Evolutionary conservation across 129 eudicot genomes (phyloP).

Genomic region (Flaveria ramosissima): DNA sequence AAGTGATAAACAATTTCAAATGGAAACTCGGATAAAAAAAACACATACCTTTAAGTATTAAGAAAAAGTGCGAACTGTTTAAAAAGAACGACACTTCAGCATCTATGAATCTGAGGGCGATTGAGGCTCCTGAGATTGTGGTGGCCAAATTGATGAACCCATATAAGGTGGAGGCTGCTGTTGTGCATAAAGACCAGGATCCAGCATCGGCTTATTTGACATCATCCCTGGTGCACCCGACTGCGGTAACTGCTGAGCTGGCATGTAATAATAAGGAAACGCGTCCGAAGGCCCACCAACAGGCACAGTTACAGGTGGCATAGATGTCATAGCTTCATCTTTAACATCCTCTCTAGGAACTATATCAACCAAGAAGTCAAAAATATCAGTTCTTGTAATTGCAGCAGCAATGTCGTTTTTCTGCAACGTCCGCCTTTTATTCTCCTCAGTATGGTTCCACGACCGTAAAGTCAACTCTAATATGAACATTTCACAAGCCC

Average conservation of each 20-base stretch:
- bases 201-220: slow-evolving; percentile 52
- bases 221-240: slow-evolving; percentile 58
- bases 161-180: slow-evolving; percentile 57
- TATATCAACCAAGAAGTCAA: slow-evolving; percentile 69
- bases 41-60: slow-evolving; percentile 9
- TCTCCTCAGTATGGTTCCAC: slow-evolving; percentile 85
- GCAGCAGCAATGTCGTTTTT: slow-evolving; percentile 79
- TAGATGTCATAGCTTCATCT: slow-evolving; percentile 57
- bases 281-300: slow-evolving; percentile 60
- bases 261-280: slow-evolving; percentile 65
- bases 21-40: not conserved
- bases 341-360: slow-evolving; percentile 71
- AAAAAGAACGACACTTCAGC: slow-evolving; percentile 20
- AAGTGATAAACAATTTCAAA: not conserved
- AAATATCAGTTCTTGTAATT: slow-evolving; percentile 72
- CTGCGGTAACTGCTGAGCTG: slow-evolving; percentile 58
- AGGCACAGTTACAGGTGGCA: slow-evolving; percentile 56
- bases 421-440: slow-evolving; percentile 67
- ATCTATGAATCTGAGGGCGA: slow-evolving; percentile 60
- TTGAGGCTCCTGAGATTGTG: slow-evolving; percentile 49
- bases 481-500: slow-evolving; percentile 82
- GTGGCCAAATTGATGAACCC: slow-evolving; percentile 62
- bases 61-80: not conserved
- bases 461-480: slow-evolving; percentile 73
- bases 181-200: slow-evolving; percentile 54